phyloP scores from a whole-genome alignment of 495 filamentous ascomycete species.

The Talaromyces ruber region DNA sequence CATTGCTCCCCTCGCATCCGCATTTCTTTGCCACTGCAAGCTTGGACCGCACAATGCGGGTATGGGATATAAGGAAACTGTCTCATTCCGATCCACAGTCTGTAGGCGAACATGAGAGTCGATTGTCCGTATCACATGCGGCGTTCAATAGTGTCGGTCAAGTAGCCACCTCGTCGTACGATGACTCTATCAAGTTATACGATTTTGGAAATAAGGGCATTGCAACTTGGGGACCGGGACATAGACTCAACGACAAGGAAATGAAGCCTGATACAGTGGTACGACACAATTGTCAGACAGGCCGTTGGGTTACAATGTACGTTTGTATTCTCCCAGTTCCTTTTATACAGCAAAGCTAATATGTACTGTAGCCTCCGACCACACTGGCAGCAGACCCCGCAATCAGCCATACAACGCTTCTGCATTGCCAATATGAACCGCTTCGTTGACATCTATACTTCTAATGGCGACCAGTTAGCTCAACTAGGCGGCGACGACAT shows the following conservation, averaged over 20 bases:
- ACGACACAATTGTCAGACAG: constrained; percentile 92
- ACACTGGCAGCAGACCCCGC: constrained; percentile 80
- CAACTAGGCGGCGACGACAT: constrained; percentile 85
- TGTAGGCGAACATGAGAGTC: constrained; percentile 71
- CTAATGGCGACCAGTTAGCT: constrained; percentile 76
- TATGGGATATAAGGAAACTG: constrained; percentile 91
- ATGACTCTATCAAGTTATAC: constrained; percentile 91
- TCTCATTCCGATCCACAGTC: constrained; percentile 51
- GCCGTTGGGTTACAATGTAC: constrained; percentile 67
- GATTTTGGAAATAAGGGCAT: constrained; percentile 55
- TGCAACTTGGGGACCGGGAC: constrained; percentile 51
- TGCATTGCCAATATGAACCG: constrained; percentile 97
- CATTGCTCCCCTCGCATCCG: constrained; percentile 63
- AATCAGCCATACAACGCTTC: constrained; percentile 71
- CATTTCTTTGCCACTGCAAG: constrained; percentile 87
- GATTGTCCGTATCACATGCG: constrained; percentile 83
- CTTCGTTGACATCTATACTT: constrained; percentile 83
- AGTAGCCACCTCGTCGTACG: constrained; percentile 86
- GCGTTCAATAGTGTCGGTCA: constrained; percentile 76
- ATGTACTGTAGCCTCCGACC: constrained; percentile 65
- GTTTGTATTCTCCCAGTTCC: constrained; percentile 13
- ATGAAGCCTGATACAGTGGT: constrained; percentile 64
- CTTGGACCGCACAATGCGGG: constrained; percentile 76
- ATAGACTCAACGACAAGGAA: constrained; percentile 46
- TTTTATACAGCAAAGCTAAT: constrained; percentile 10